Evolutionary conservation across 768 basidiomycete genomes (phyloP), one percentile per base, ranked within the genome.

Genomic region (Infundibulicybe gibba): DNA sequence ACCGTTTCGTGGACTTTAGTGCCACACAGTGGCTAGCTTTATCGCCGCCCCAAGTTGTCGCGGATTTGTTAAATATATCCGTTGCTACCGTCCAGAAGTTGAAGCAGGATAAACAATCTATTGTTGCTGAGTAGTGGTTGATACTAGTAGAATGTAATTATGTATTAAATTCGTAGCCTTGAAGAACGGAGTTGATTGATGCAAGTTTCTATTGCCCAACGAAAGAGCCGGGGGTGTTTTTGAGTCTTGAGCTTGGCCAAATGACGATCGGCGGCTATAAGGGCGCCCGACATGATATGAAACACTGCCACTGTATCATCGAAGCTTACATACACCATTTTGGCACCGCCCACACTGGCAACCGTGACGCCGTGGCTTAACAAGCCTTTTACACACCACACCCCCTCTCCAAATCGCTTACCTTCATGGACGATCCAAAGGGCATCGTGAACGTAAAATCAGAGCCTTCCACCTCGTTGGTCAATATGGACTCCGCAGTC

Each of bases 401-500:
- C 25, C 25, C 25, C 25, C 25, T 8, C 25, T 8, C 3, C 3
- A 25, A 25, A 25, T 25, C 25, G 8, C 25, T 25, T 25, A 38
- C 44, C 25, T 25, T 4, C 25, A 74, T 72, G 71, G 70, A 71
- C 54, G 71, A 72, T 54, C 52, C 58, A 30, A 48, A 56, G 14
- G 47, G 49, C 6, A 58, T 76, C 34, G 65, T 77, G 41, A 69
- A 61, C 59, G 58, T 69, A 40, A 80, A 80, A 59, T 69, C 76
- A 47, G 74, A 74, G 45, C 77, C 73, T 3, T 74, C 80, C 38
- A 64, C 73, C 16, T 71, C 76, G 15, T 51, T 71, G 33, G 68
- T 82, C n/a, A 76, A 62, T 32, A 59, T 68, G 32, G 75, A 76
- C 49, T 65, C 71, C 6, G 74, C 72, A 5, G 66, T 66, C 30